Evolutionary conservation across 139 green algal genomes (phyloP).

Genomic region (Chlamydomonas eustigma): DNA sequence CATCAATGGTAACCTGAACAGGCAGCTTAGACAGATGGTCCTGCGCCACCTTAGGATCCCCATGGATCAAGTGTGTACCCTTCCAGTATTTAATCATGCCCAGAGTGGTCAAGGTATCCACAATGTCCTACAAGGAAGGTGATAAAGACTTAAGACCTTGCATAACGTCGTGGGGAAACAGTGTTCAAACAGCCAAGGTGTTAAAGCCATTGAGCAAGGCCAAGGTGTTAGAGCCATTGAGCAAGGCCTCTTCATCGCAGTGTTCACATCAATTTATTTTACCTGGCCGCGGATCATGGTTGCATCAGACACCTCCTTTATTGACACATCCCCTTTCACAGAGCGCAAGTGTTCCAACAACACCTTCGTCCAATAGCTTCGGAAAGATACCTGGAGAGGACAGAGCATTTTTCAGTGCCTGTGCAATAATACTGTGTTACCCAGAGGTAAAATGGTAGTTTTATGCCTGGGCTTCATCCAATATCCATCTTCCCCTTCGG

Average conservation of each 20-base stretch:
- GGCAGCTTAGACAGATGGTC: conserved; percentile 39
- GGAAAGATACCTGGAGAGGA: conserved; percentile 75
- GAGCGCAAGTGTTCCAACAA: conserved; percentile 86
- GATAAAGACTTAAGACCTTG: no score
- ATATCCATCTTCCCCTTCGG: background rate
- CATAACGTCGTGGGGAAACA: background rate
- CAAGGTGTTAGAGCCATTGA: background rate
- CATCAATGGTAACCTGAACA: conserved; percentile 30
- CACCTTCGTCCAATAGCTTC: conserved; percentile 91
- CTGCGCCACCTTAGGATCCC: conserved; percentile 44
- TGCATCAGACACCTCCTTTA: conserved; percentile 78
- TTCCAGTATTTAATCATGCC: conserved; percentile 83
- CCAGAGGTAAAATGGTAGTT: no score
- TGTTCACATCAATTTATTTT: no score
- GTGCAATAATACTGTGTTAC: no score
- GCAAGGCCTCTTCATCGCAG: no score
- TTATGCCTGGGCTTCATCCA: no score
- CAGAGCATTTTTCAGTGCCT: no score
- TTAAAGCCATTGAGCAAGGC: background rate
- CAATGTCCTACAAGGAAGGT: conserved; percentile 40
- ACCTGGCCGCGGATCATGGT: conserved; percentile 45
- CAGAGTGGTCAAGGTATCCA: conserved; percentile 40
- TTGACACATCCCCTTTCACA: conserved; percentile 68
- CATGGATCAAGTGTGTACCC: conserved; percentile 55
- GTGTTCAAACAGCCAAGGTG: background rate